These are phyloP conservation scores for Rhypophila decipiens DNA, from an alignment of 495 filamentous ascomycete species.

Conservation along the genomic window DNA sequence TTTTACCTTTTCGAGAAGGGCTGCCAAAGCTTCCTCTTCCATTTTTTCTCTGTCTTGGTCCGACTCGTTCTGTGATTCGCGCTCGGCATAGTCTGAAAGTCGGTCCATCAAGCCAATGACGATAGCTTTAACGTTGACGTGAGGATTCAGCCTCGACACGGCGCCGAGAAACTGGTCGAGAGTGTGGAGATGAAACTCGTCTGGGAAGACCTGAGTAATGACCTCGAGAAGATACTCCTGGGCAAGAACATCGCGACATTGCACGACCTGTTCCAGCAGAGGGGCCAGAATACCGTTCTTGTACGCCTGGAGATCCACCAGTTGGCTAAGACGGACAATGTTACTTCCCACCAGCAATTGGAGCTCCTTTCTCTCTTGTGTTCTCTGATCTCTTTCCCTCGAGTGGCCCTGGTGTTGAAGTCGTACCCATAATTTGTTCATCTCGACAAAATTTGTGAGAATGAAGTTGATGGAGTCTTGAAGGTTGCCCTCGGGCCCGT, in stretches of 20 bases:
- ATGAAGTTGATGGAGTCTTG: slow-evolving; percentile 97
- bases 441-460: slow-evolving; percentile 97
- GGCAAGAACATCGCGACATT: slow-evolving; percentile 92
- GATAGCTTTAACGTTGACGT: slow-evolving; percentile 96
- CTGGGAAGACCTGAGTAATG: slow-evolving; percentile 97
- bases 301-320: slow-evolving; percentile 91
- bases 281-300: slow-evolving; percentile 85
- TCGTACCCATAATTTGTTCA: slow-evolving; percentile 99
- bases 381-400: slow-evolving; percentile 83
- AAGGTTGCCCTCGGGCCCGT: slow-evolving; percentile 93
- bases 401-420: slow-evolving; percentile 97
- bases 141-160: slow-evolving; percentile 83
- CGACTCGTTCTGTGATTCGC: slow-evolving; percentile 70
- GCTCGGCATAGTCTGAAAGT: slow-evolving; percentile 82
- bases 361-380: slow-evolving; percentile 89
- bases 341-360: slow-evolving; percentile 95
- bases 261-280: slow-evolving; percentile 91
- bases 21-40: slow-evolving; percentile 77
- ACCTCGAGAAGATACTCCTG: slow-evolving; percentile 98
- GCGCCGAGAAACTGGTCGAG: slow-evolving; percentile 89
- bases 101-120: slow-evolving; percentile 98
- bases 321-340: slow-evolving; percentile 85
- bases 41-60: slow-evolving; percentile 63
- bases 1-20: slow-evolving; percentile 69
- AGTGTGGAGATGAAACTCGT: slow-evolving; percentile 96